phyloP scores from a whole-genome alignment of 768 basidiomycete genomes.

The Boletales sp. region DNA sequence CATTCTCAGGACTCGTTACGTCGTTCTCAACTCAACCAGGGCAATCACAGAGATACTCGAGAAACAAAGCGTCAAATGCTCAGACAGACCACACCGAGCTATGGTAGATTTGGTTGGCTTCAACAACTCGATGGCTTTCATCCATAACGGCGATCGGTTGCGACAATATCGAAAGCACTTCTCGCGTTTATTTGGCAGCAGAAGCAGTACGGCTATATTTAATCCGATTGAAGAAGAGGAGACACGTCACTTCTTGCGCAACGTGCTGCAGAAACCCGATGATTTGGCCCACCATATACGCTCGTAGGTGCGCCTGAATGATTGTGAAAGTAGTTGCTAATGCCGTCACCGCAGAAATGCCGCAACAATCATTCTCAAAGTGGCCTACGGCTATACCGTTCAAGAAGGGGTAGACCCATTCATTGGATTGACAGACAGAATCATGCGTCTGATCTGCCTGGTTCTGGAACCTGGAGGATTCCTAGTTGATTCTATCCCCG shows the following conservation, averaged over 20 bases:
- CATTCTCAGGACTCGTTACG: conserved; percentile 43
- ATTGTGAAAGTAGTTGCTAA: not conserved
- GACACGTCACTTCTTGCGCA: conserved; percentile 14
- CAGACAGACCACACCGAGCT: conserved; percentile 21
- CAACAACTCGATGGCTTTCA: conserved; percentile 3
- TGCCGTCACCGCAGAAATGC: conserved; percentile 4
- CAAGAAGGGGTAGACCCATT: conserved; percentile 36
- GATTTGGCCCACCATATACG: conserved; percentile 16
- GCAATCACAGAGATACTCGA: conserved; percentile 49
- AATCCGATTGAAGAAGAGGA: conserved; percentile 19
- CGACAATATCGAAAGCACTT: conserved; percentile 13
- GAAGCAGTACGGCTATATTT: conserved; percentile 3
- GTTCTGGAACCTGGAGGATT: conserved; percentile 7
- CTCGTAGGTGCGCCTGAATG: conserved; percentile 8
- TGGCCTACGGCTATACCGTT: conserved; percentile 41
- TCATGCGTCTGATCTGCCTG: conserved; percentile 14
- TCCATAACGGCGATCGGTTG: conserved; percentile 4
- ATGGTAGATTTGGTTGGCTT: conserved; percentile 24
- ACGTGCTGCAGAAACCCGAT: conserved; percentile 14
- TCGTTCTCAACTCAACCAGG: conserved; percentile 47
- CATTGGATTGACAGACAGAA: conserved; percentile 26
- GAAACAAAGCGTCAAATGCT: conserved; percentile 52
- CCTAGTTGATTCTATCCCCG: conserved; percentile 23
- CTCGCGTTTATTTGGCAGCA: conserved; percentile 10
- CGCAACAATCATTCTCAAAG: conserved; percentile 32